A percentile compares a stretch with the other conserved stretches of the same genome.
These are phyloP conservation scores for Schwanniomyces occidentalis DNA, from an alignment of 805 yeast species.

Conservation along the genomic window DNA sequence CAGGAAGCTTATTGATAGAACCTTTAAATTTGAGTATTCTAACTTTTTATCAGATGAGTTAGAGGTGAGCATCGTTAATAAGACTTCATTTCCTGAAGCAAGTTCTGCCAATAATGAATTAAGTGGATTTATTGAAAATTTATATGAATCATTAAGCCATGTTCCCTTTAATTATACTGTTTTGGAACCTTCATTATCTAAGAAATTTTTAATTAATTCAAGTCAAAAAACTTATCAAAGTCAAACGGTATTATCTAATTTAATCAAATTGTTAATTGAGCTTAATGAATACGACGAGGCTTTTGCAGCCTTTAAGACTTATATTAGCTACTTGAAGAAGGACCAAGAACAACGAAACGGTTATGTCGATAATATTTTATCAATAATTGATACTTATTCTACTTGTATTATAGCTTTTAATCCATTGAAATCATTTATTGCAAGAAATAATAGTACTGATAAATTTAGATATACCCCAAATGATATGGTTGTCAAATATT, in stretches of 20 bases:
- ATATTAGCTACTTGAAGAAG: slow-evolving; percentile 30
- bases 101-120: slow-evolving; percentile 14
- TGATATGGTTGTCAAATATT: slow-evolving; percentile 19
- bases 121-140: slow-evolving; percentile 28
- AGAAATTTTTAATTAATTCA: slow-evolving; percentile 29
- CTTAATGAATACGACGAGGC: slow-evolving; percentile 44
- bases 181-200: slow-evolving; percentile 24
- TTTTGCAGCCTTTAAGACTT: slow-evolving; percentile 41
- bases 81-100: slow-evolving; percentile 33
- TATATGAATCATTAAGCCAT: slow-evolving; percentile 29
- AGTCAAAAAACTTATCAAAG: slow-evolving; percentile 39
- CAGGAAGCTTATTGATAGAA: slow-evolving; percentile 12
- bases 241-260: slow-evolving; percentile 30
- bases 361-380: slow-evolving; percentile 28
- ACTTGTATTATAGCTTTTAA: slow-evolving; percentile 34
- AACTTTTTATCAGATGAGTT: slow-evolving; percentile 22
- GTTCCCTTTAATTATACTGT: slow-evolving; percentile 19
- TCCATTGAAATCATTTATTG: slow-evolving; percentile 31
- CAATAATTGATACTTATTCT: slow-evolving; percentile 33
- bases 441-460: slow-evolving; percentile 9
- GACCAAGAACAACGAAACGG: slow-evolving; percentile 34
- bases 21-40: slow-evolving; percentile 27
- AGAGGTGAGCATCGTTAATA: slow-evolving; percentile 14
- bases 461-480: slow-evolving; percentile 27
- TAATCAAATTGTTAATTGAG: slow-evolving; percentile 32